phyloP scores from a whole-genome alignment of 2,329 filamentous ascomycete species.

The Penicillium freii region DNA sequence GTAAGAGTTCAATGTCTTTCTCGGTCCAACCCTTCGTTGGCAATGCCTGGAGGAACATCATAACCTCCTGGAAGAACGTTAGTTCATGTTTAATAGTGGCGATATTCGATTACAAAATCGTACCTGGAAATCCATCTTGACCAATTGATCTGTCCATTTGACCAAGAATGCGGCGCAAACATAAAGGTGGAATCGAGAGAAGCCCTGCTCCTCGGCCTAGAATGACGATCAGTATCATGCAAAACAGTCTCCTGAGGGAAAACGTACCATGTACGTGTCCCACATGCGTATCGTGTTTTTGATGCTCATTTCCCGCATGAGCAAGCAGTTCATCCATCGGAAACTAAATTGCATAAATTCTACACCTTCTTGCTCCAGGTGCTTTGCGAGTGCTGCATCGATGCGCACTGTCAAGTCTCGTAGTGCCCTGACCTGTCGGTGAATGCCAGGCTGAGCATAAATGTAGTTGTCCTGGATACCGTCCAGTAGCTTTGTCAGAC shows the following conservation, averaged over 20 bases:
- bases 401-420: conserved; percentile 89
- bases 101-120: conserved; percentile 10
- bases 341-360: conserved; percentile 99
- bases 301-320: conserved; percentile 97
- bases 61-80: conserved; percentile 70
- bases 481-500: conserved; percentile 93
- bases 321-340: conserved; percentile 97
- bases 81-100: conserved; percentile 10
- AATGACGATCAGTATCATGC: conserved; percentile 18
- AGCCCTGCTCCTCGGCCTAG: conserved; percentile 95
- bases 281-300: conserved; percentile 98
- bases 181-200: conserved; percentile 97
- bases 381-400: conserved; percentile 77
- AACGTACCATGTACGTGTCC: conserved; percentile 90
- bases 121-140: conserved; percentile 88
- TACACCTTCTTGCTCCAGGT: conserved; percentile 84
- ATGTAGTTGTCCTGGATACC: conserved; percentile 99
- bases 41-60: conserved; percentile 98
- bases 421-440: conserved; percentile 84
- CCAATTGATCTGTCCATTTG: conserved; percentile 93
- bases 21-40: conserved; percentile 94
- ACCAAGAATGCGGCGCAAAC: conserved; percentile 97
- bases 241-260: neutral
- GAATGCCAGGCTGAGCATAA: conserved; percentile 93
- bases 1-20: conserved; percentile 92